Conservation (phyloP, 208 protist genomes). For the Willaertia magna region DNA sequence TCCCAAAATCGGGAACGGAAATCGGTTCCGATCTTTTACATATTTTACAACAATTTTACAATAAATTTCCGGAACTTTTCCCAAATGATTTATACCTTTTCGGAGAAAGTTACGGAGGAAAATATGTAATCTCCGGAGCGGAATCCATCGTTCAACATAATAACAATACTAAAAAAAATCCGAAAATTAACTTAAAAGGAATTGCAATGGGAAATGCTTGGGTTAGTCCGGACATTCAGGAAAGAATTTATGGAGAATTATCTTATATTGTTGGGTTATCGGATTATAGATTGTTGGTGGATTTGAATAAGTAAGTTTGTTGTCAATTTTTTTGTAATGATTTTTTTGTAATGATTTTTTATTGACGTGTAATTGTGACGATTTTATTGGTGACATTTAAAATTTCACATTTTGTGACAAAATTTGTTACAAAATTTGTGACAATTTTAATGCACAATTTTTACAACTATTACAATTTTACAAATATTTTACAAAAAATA, state of each 20-base stretch:
- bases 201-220: not conserved
- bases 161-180: not conserved
- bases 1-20: constrained; percentile 56
- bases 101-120: constrained; percentile 62
- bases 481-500: too few species aligned
- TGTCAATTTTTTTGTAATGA: too few species aligned
- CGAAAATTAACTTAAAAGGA: not conserved
- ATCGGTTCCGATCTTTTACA: constrained; percentile 50
- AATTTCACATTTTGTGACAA: too few species aligned
- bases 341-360: too few species aligned
- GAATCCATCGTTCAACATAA: constrained; percentile 20
- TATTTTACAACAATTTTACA: constrained; percentile 50
- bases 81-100: constrained; percentile 56
- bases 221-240: not conserved
- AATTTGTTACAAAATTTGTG: too few species aligned
- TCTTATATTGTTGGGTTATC: not conserved
- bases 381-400: too few species aligned
- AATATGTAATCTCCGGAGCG: constrained; percentile 49
- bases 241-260: not conserved
- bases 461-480: too few species aligned
- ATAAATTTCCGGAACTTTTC: constrained; percentile 26
- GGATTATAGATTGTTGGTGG: not conserved
- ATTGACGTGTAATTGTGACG: too few species aligned
- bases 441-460: too few species aligned
- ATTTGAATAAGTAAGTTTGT: not conserved